phyloP scores from a whole-genome alignment of 2,329 filamentous ascomycete species.

The Graphiopsis chlorocephala region DNA sequence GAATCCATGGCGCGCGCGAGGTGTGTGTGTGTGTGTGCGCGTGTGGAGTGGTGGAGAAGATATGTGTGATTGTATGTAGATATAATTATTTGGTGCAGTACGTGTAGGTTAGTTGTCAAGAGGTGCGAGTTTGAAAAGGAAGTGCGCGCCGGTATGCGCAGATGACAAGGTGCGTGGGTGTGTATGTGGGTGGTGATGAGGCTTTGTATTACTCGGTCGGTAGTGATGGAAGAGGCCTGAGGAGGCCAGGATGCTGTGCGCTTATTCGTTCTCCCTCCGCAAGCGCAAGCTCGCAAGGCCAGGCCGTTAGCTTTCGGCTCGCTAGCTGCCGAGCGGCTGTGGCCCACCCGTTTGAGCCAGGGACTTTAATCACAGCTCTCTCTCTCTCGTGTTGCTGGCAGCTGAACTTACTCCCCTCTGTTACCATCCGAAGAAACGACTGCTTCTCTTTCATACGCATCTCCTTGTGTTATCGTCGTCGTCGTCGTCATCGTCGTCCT shows the following conservation, averaged over 20 bases:
- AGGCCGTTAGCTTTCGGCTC: not conserved
- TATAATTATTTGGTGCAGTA: not conserved
- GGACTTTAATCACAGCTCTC: slow-evolving; percentile 7
- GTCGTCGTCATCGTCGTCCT: not conserved
- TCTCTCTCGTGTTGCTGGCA: not conserved
- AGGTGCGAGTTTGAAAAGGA: not conserved
- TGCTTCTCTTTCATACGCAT: slow-evolving; percentile 13
- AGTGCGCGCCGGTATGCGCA: not conserved
- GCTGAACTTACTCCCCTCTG: not conserved
- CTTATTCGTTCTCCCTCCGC: not conserved
- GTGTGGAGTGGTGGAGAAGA: not conserved
- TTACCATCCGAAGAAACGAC: not conserved
- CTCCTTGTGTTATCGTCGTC: slow-evolving; percentile 14
- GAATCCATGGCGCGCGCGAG: slow-evolving; percentile 18
- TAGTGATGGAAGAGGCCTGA: not conserved
- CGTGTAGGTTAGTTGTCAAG: not conserved
- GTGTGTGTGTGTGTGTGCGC: slow-evolving; percentile 24
- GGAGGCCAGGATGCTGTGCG: not conserved
- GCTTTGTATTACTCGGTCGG: not conserved
- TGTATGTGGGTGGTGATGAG: not conserved
- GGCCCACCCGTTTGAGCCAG: not conserved
- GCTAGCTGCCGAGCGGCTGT: slow-evolving; percentile 1
- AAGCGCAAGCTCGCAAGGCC: not conserved
- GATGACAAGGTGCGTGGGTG: not conserved
- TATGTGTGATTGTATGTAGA: not conserved